Percentiles rank a stretch among this genome's conserved stretches.
phyloP scores from a whole-genome alignment of 345 rosid species.

The Syzygium grande region DNA sequence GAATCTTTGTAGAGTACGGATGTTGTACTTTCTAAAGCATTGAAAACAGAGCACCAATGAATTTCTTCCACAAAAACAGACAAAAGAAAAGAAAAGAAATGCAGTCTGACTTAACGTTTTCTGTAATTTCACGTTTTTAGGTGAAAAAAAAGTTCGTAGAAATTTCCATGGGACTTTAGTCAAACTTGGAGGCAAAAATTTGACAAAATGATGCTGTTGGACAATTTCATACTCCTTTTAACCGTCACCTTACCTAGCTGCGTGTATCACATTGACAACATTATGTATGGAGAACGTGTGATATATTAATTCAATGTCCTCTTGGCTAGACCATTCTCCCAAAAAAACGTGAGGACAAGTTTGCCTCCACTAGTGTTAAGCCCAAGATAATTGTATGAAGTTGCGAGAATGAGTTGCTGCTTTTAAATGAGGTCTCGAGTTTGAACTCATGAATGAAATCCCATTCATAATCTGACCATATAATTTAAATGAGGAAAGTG shows the following conservation, averaged over 20 bases:
- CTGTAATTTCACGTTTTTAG: not conserved
- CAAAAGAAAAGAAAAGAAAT: not conserved
- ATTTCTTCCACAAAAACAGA: not conserved
- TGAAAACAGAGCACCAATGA: not conserved
- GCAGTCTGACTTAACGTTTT: not conserved
- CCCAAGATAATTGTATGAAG: not conserved
- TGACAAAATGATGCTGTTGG: not conserved
- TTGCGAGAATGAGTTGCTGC: not conserved
- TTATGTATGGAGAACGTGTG: not conserved
- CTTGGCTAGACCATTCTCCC: not conserved
- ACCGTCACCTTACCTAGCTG: not conserved
- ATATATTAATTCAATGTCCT: not conserved
- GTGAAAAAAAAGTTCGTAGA: not conserved
- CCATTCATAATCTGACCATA: not conserved
- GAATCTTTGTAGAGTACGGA: not conserved
- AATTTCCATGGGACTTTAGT: not conserved
- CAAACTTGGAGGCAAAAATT: not conserved
- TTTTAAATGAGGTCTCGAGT: not conserved
- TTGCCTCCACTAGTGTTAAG: not conserved
- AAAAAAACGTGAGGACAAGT: not conserved
- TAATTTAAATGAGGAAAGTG: not conserved
- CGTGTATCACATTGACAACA: not conserved
- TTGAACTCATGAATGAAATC: not conserved
- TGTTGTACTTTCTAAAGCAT: not conserved
- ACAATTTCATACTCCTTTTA: not conserved